Conservation (phyloP, 2,329 filamentous ascomycete genomes). For the Trichoderma sp. region DNA sequence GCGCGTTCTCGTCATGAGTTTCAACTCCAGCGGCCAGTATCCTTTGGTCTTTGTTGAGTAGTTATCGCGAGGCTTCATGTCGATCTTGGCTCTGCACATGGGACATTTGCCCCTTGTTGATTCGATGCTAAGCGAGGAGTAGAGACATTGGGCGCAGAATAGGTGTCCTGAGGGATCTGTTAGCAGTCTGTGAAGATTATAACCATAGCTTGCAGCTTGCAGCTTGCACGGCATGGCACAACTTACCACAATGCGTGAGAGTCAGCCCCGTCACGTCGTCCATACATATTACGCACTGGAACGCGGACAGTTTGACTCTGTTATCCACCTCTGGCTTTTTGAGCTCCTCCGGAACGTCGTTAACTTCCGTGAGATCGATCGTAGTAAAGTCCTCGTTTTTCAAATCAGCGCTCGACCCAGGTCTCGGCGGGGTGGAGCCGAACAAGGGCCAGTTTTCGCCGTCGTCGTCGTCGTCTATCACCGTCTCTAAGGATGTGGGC, state of each 20-base stretch:
- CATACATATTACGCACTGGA: slow-evolving; percentile 68
- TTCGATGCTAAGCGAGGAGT: slow-evolving; percentile 57
- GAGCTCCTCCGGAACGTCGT: slow-evolving; percentile 44
- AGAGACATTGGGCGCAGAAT: slow-evolving; percentile 62
- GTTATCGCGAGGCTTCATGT: slow-evolving; percentile 41
- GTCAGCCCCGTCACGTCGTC: slow-evolving; percentile 57
- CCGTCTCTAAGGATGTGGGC: background rate
- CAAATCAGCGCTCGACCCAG: slow-evolving; percentile 19
- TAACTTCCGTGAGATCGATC: slow-evolving; percentile 40
- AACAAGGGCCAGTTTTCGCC: slow-evolving; percentile 31
- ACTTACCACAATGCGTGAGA: slow-evolving; percentile 65
- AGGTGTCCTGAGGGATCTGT: slow-evolving; percentile 51
- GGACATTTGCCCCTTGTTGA: slow-evolving; percentile 57
- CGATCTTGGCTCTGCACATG: slow-evolving; percentile 61
- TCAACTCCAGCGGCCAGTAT: slow-evolving; percentile 59
- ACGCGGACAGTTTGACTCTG: slow-evolving; percentile 50
- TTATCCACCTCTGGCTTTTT: slow-evolving; percentile 47
- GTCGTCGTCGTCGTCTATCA: slow-evolving; percentile 27
- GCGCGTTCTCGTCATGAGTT: slow-evolving; percentile 56
- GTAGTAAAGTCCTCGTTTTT: slow-evolving; percentile 29
- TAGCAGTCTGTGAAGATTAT: slow-evolving; percentile 14
- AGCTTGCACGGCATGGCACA: background rate
- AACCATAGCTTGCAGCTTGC: background rate
- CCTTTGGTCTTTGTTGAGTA: slow-evolving; percentile 50
- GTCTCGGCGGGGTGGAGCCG: slow-evolving; percentile 24